Percentiles rank a stretch among this genome's conserved stretches.
Evolutionary conservation across 2,329 filamentous ascomycete genomes (phyloP).

Genomic region (Beauveria scarabaeidicola): DNA sequence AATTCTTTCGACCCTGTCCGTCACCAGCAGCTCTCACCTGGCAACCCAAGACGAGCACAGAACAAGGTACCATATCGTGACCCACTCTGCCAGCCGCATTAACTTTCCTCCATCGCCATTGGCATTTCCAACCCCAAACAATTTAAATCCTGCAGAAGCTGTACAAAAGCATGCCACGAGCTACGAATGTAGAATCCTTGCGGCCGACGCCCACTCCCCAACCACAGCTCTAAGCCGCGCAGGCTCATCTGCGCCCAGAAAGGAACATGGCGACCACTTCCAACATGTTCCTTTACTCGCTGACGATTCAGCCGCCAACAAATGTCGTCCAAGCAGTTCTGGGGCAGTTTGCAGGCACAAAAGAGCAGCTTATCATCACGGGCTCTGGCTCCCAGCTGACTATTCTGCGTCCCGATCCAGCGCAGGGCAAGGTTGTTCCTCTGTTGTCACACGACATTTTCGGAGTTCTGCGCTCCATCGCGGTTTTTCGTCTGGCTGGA

Average conservation of each 20-base stretch:
- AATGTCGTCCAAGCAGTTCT: slow-evolving; percentile 84
- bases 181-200: slow-evolving; percentile 11
- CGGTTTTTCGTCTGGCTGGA: slow-evolving; percentile 84
- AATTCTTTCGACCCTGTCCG: background rate
- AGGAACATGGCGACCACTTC: slow-evolving; percentile 88
- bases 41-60: too few relatives aligned
- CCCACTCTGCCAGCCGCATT: slow-evolving; percentile 10
- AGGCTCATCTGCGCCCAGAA: slow-evolving; percentile 25
- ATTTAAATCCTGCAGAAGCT: slow-evolving; percentile 10
- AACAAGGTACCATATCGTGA: background rate
- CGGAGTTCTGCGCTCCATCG: slow-evolving; percentile 84
- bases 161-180: slow-evolving; percentile 2
- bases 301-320: slow-evolving; percentile 89
- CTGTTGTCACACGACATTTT: slow-evolving; percentile 90
- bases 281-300: slow-evolving; percentile 96
- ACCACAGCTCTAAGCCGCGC: slow-evolving; percentile 7
- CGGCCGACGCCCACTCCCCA: slow-evolving; percentile 8
- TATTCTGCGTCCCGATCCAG: slow-evolving; percentile 76
- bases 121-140: slow-evolving; percentile 1
- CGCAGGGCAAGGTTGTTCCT: slow-evolving; percentile 77
- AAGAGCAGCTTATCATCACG: slow-evolving; percentile 95
- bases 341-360: slow-evolving; percentile 91
- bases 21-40: background rate
- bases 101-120: slow-evolving; percentile 11
- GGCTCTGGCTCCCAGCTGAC: slow-evolving; percentile 85